Percentiles rank a stretch among this genome's conserved stretches.
phyloP scores from a whole-genome alignment of 1,284 basidiomycete species.

The Vanrija sp. region DNA sequence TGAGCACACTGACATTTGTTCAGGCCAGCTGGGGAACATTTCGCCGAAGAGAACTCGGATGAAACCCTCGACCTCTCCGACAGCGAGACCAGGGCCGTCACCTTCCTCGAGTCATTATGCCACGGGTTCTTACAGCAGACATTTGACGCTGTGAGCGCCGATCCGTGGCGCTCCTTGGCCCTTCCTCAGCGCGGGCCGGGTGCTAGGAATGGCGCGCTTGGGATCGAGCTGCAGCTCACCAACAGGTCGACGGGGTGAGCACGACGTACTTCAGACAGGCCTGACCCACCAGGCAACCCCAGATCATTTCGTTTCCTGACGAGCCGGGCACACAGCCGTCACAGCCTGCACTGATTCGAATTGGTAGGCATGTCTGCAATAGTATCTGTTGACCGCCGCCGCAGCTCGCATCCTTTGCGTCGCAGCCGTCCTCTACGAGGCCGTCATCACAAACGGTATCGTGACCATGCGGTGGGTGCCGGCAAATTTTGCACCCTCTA shows the following conservation, averaged over 20 bases:
- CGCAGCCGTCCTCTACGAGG: constrained; percentile 33
- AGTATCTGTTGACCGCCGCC: neutral
- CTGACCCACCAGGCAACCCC: constrained; percentile 17
- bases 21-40: too few relatives aligned
- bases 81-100: constrained; percentile 8
- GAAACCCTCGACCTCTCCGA: too few relatives aligned
- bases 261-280: accelerated
- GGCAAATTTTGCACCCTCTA: neutral
- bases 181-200: neutral
- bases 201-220: neutral
- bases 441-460: constrained; percentile 22
- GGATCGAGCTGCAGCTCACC: constrained; percentile 3
- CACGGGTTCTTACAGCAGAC: constrained; percentile 8
- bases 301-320: constrained; percentile 30
- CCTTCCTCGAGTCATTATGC: constrained; percentile 13
- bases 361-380: constrained; percentile 15
- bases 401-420: constrained; percentile 32
- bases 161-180: too few relatives aligned
- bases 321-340: constrained; percentile 10
- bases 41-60: too few relatives aligned
- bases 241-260: constrained; percentile 22
- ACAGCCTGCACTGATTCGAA: constrained; percentile 13
- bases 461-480: constrained; percentile 36
- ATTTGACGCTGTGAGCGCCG: too few relatives aligned
- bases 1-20: too few relatives aligned